These are phyloP conservation scores for Apophysomyces ossiformis DNA, from an alignment of 371 early-diverging fungal species.

Conservation along the genomic window DNA sequence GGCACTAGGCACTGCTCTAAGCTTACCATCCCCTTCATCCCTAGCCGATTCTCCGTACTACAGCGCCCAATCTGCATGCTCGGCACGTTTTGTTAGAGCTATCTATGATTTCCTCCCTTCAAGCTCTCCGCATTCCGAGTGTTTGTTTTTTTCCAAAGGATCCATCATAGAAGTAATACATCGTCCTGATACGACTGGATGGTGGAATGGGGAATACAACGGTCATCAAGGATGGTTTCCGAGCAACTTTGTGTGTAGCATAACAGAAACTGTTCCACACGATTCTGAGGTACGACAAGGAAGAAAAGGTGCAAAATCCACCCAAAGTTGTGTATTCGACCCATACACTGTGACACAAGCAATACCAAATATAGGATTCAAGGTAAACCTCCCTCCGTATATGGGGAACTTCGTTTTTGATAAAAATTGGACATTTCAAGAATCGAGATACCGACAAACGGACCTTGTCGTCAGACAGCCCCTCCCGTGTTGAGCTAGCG, in stretches of 20 bases:
- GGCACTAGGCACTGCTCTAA: constrained; percentile 57
- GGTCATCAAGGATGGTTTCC: constrained; percentile 59
- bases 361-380: neutral
- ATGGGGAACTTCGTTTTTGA: neutral
- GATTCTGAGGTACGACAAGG: neutral
- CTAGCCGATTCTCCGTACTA: constrained; percentile 6
- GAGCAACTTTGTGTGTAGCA: constrained; percentile 51
- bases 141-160: constrained; percentile 50
- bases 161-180: constrained; percentile 56
- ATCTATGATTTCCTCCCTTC: constrained; percentile 52
- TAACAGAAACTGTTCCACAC: constrained; percentile 42
- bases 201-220: constrained; percentile 57
- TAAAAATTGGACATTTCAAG: neutral
- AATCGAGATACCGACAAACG: neutral
- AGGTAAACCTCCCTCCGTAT: neutral
- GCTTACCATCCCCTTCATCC: constrained; percentile 56
- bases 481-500: constrained; percentile 37
- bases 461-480: neutral
- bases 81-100: constrained; percentile 54
- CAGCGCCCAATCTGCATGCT: neutral
- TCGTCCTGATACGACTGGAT: constrained; percentile 48
- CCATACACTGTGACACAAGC: neutral
- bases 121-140: constrained; percentile 40
- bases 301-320: neutral
- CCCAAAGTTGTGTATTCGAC: neutral